A percentile compares a stretch with the other conserved stretches of the same genome.
Conservation (phyloP, 768 basidiomycete genomes). For the Clathrus columnatus region DNA sequence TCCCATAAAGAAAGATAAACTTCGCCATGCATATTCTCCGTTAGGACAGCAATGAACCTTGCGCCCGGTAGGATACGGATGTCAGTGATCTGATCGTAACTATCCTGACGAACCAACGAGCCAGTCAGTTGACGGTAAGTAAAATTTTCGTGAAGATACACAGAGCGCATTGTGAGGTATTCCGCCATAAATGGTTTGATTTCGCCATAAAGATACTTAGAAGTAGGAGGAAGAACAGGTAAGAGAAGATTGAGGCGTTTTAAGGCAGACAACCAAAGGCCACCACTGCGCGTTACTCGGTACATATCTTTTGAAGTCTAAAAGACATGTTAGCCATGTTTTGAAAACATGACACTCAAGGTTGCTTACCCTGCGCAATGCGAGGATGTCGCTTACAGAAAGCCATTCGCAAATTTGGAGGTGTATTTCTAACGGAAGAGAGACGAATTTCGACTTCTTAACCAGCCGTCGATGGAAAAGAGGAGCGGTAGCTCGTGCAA, state of each 20-base stretch:
- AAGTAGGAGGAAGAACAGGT: neutral
- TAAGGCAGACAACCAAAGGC: slow-evolving; percentile 2
- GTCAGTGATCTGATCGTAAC: neutral
- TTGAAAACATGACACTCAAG: neutral
- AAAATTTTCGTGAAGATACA: slow-evolving; percentile 3
- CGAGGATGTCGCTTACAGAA: neutral
- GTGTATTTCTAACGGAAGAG: slow-evolving; percentile 1
- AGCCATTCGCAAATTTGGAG: slow-evolving; percentile 7
- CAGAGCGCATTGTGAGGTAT: neutral
- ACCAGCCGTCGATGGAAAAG: neutral
- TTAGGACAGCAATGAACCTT: slow-evolving; percentile 3
- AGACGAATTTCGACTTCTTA: neutral
- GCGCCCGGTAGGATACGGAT: slow-evolving; percentile 2
- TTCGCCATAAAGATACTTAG: neutral
- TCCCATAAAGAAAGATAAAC: slow-evolving; percentile 5
- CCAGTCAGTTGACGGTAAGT: neutral
- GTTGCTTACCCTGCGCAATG: slow-evolving; percentile 3
- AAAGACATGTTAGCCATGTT: neutral
- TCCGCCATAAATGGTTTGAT: neutral
- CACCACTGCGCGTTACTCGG: neutral
- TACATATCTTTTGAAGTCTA: neutral
- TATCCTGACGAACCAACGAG: neutral
- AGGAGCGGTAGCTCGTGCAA: no score
- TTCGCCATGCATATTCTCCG: neutral
- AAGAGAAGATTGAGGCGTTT: slow-evolving; percentile 1